These are phyloP conservation scores for Backusella tuberculispora DNA, from an alignment of 192 early-diverging fungal species.

Conservation along the genomic window DNA sequence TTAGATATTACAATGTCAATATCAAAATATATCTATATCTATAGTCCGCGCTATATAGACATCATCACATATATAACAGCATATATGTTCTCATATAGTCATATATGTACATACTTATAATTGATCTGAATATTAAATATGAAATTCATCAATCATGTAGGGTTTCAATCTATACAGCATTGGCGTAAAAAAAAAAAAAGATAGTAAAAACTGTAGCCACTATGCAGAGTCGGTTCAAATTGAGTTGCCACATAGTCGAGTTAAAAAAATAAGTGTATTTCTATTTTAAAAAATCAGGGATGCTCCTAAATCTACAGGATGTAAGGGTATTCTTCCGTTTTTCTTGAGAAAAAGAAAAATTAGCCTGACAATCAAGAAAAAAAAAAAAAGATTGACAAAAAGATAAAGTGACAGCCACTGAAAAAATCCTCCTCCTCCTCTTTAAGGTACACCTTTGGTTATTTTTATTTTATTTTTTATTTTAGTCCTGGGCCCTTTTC, in stretches of 20 bases:
- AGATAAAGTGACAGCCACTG: background rate
- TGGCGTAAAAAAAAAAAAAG: background rate
- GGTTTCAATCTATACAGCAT: background rate
- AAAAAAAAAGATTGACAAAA: background rate
- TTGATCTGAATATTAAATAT: background rate
- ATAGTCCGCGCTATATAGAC: too few species aligned
- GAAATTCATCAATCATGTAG: slow-evolving; percentile 5
- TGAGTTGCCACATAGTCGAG: slow-evolving; percentile 9
- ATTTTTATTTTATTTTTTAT: background rate
- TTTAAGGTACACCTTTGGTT: background rate
- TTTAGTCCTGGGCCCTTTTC: background rate
- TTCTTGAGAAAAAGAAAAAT: background rate
- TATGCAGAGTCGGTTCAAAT: background rate
- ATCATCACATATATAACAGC: too few species aligned
- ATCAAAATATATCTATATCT: too few species aligned
- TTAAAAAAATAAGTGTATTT: background rate
- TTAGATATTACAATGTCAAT: background rate
- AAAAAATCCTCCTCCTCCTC: background rate
- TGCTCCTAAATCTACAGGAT: background rate
- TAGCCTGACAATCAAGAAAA: background rate
- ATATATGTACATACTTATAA: too few species aligned
- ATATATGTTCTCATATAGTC: too few species aligned
- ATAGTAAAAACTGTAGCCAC: background rate
- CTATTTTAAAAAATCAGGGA: background rate
- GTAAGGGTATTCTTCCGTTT: background rate